Percentiles rank a stretch among this genome's conserved stretches.
These are phyloP conservation scores for Aphanomyces euteiches DNA, from an alignment of 352 stramenopile genomes.

Conservation along the genomic window DNA sequence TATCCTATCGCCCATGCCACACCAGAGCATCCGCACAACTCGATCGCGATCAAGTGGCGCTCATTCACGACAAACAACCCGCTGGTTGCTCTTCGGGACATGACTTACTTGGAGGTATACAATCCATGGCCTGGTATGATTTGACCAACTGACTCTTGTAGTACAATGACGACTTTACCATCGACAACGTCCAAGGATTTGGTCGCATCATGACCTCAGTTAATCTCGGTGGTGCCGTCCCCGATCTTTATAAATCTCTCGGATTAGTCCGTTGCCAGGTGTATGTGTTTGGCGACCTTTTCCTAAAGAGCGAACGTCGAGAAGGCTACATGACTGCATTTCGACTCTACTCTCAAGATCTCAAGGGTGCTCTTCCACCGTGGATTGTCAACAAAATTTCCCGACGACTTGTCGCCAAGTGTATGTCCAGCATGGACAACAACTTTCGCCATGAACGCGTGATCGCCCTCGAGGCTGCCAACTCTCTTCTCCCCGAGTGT, in stretches of 20 bases:
- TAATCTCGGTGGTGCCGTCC: slow-evolving; percentile 54
- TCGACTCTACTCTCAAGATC: slow-evolving; percentile 1
- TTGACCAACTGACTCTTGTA: not conserved
- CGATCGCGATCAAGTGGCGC: slow-evolving; percentile 77
- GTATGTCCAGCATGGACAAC: not conserved
- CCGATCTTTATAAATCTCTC: slow-evolving; percentile 47
- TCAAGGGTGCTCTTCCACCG: not conserved
- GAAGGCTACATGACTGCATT: not conserved
- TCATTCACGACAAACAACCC: slow-evolving; percentile 49
- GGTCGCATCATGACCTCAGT: slow-evolving; percentile 55
- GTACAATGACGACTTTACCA: slow-evolving; percentile 69
- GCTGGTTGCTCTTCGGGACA: too few relatives aligned
- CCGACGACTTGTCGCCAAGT: not conserved
- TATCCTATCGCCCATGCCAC: slow-evolving; percentile 61
- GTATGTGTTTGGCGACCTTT: slow-evolving; percentile 74
- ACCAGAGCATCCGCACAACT: slow-evolving; percentile 71
- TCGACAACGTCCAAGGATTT: slow-evolving; percentile 47
- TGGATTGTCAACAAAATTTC: slow-evolving; percentile 11
- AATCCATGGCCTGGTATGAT: too few relatives aligned
- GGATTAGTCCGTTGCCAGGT: slow-evolving; percentile 68
- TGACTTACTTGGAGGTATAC: too few relatives aligned
- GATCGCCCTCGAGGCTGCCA: not conserved
- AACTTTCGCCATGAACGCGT: not conserved
- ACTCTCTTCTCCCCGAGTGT: not conserved
- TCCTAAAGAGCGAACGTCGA: slow-evolving; percentile 44